Evolutionary conservation across 108 stramenopile genomes (phyloP).

Genomic region (Mediolabrus comicus): DNA sequence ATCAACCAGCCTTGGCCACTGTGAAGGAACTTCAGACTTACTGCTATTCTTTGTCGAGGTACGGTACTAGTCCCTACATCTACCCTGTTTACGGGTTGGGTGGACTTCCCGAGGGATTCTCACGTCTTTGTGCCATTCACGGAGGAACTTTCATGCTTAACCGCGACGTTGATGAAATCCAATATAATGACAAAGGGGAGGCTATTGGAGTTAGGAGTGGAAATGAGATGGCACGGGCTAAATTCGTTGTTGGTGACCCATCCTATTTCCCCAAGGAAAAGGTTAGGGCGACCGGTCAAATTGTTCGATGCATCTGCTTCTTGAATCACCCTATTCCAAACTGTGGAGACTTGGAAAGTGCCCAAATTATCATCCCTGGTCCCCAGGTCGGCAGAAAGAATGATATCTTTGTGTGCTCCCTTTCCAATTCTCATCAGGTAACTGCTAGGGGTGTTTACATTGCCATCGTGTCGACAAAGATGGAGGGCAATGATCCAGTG

Average conservation of each 20-base stretch:
- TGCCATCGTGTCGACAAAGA: conserved; percentile 96
- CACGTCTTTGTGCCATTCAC: conserved; percentile 97
- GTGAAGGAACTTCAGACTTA: conserved; percentile 93
- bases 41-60: conserved; percentile 89
- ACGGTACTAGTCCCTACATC: conserved; percentile 97
- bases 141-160: conserved; percentile 99
- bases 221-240: conserved; percentile 95
- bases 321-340: conserved; percentile 95
- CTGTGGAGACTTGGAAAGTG: conserved; percentile 89
- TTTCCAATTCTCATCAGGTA: conserved; percentile 76
- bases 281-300: conserved; percentile 77
- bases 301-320: conserved; percentile 98
- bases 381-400: conserved; percentile 92
- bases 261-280: conserved; percentile 92
- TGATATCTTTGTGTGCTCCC: conserved; percentile 96
- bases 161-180: conserved; percentile 95
- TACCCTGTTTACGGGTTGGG: conserved; percentile 99
- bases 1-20: conserved; percentile 86
- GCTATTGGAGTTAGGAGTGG: conserved; percentile 90
- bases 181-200: conserved; percentile 83
- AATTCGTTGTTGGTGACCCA: conserved; percentile 96
- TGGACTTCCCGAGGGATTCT: conserved; percentile 98
- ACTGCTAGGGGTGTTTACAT: conserved; percentile 90
- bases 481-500: conserved; percentile 90
- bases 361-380: conserved; percentile 98